Conservation (phyloP, 2,329 filamentous ascomycete species). For the Coleophoma cylindrospora region DNA sequence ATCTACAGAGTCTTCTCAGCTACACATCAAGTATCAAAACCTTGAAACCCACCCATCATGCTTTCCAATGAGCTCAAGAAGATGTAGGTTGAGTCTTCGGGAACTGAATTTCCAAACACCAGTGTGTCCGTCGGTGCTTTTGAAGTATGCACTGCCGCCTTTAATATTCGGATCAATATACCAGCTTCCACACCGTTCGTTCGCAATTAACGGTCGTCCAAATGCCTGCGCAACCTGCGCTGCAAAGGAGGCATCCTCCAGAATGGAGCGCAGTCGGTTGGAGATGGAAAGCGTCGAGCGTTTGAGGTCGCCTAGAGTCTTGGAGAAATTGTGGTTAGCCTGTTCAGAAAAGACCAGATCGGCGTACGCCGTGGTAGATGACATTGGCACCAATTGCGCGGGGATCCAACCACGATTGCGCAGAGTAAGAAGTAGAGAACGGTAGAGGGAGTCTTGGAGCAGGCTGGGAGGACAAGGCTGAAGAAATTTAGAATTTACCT, state of each 20-base stretch:
- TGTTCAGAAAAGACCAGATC: slow-evolving; percentile 36
- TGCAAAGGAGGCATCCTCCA: slow-evolving; percentile 72
- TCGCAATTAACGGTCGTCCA: slow-evolving; percentile 72
- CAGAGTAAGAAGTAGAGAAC: no score
- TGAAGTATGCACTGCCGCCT: slow-evolving; percentile 82
- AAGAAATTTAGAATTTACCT: no score
- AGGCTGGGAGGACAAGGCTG: no score
- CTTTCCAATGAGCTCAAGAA: slow-evolving; percentile 62
- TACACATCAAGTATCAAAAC: background rate
- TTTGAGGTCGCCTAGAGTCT: slow-evolving; percentile 66
- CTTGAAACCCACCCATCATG: slow-evolving; percentile 57
- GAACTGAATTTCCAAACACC: slow-evolving; percentile 89
- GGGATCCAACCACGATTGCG: no score
- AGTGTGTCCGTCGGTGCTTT: slow-evolving; percentile 93
- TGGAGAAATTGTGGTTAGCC: slow-evolving; percentile 60
- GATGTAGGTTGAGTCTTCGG: slow-evolving; percentile 76
- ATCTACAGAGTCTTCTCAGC: slow-evolving; percentile 33
- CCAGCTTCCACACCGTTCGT: slow-evolving; percentile 95
- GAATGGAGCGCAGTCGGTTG: slow-evolving; percentile 79
- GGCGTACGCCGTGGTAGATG: slow-evolving; percentile 41
- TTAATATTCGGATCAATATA: slow-evolving; percentile 69
- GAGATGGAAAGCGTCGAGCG: slow-evolving; percentile 70
- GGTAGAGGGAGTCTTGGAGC: no score
- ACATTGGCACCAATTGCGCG: slow-evolving; percentile 9
- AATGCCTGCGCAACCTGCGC: slow-evolving; percentile 48